A percentile compares a stretch with the other conserved stretches of the same genome.
These are phyloP conservation scores for Ambrosia trifida DNA, from an alignment of 129 eudicot genomes.

Conservation along the genomic window DNA sequence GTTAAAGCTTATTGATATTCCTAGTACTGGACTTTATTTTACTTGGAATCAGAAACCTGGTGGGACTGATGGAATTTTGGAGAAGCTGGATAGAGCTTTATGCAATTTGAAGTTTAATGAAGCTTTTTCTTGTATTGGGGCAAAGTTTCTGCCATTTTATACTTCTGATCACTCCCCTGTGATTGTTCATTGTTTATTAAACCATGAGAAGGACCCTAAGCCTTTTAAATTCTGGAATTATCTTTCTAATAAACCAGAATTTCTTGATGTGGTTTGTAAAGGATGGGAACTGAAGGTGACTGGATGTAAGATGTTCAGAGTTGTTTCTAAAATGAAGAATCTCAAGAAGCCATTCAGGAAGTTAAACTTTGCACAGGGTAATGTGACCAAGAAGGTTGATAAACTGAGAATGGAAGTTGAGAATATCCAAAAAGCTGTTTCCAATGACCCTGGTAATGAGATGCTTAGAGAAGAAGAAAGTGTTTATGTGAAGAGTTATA, in stretches of 20 bases:
- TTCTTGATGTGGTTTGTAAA: fast-evolving
- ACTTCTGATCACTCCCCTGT: not conserved
- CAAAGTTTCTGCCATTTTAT: not conserved
- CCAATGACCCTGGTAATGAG: fast-evolving
- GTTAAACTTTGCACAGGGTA: not conserved
- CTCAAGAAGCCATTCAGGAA: not conserved
- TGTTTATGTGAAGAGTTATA: not conserved
- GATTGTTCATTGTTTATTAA: not conserved
- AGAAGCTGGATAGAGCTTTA: not conserved
- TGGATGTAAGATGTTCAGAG: not conserved
- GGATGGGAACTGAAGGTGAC: not conserved
- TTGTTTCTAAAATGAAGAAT: not conserved
- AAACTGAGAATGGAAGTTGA: not conserved
- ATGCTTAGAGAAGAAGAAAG: fast-evolving
- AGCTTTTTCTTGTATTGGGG: fast-evolving
- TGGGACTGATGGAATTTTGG: fast-evolving
- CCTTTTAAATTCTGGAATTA: not conserved
- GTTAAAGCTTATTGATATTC: not conserved
- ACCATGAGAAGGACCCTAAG: fast-evolving
- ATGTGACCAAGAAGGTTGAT: not conserved
- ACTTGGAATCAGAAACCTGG: not conserved
- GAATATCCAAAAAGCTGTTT: not conserved
- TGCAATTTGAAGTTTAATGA: not conserved
- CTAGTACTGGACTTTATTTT: not conserved
- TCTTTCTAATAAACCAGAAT: too few relatives aligned